These are phyloP conservation scores for Vitis hybrid DNA, from an alignment of 177 flowering plant species.

Conservation along the genomic window DNA sequence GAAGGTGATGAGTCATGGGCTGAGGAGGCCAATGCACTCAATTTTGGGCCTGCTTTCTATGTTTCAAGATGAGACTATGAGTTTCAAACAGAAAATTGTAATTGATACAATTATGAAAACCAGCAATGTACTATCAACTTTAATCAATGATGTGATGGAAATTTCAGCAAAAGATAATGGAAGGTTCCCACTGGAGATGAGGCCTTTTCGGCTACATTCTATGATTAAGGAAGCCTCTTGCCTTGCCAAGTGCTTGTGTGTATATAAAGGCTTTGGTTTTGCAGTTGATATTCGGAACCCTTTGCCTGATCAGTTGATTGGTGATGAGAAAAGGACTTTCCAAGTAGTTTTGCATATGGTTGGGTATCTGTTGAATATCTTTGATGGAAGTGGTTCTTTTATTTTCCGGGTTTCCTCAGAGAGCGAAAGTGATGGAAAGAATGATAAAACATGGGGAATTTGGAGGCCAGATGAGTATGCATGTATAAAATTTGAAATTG, in stretches of 20 bases:
- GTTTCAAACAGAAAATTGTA: constrained; percentile 28
- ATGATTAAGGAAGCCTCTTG: constrained; percentile 51
- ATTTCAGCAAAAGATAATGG: constrained; percentile 39
- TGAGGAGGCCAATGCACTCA: constrained; percentile 65
- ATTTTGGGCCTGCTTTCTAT: constrained; percentile 51
- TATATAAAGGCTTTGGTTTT: constrained; percentile 39
- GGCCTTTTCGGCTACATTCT: constrained; percentile 48
- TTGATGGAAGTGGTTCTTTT: constrained; percentile 26
- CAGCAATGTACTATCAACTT: constrained; percentile 41
- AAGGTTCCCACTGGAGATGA: constrained; percentile 35
- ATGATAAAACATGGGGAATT: constrained; percentile 20
- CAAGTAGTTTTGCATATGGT: constrained; percentile 61
- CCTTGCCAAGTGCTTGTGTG: constrained; percentile 47
- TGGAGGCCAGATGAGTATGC: constrained; percentile 33
- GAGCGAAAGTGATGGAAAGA: constrained; percentile 23
- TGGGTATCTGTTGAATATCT: constrained; percentile 36
- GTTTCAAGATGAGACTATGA: constrained; percentile 38
- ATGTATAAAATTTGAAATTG: constrained; percentile 39
- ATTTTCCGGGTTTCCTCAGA: constrained; percentile 37
- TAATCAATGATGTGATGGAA: constrained; percentile 53
- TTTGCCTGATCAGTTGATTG: constrained; percentile 48
- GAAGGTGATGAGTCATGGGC: constrained; percentile 61
- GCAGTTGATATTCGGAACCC: constrained; percentile 35
- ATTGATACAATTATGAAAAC: constrained; percentile 47
- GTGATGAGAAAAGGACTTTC: constrained; percentile 54